Conservation (phyloP, 148 eudicot genomes). For the Tetragonia tetragonoides region DNA sequence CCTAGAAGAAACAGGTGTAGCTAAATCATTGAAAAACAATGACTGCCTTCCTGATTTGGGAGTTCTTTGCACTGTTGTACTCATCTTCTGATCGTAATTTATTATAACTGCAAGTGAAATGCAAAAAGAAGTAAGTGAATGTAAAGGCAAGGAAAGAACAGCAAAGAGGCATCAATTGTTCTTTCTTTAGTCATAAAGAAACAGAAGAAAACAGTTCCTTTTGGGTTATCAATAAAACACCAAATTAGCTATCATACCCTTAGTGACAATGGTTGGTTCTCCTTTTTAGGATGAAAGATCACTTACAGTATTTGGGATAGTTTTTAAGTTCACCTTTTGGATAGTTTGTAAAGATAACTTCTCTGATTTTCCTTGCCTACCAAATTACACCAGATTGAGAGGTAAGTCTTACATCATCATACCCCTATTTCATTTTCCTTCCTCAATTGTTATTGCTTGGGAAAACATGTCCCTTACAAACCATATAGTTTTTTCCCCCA, state of each 20-base stretch:
- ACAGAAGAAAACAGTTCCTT: neutral
- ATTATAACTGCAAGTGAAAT: constrained; percentile 3
- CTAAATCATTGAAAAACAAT: constrained; percentile 74
- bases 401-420: neutral
- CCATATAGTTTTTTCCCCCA: neutral
- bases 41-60: constrained; percentile 82
- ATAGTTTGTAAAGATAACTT: too few species aligned
- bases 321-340: neutral
- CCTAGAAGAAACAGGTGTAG: constrained; percentile 71
- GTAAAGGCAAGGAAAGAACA: neutral
- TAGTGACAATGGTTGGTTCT: neutral
- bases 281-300: too few species aligned
- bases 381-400: neutral
- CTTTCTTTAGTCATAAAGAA: neutral
- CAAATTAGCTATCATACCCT: neutral
- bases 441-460: neutral
- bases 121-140: neutral
- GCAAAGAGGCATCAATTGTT: neutral
- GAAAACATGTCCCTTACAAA: neutral
- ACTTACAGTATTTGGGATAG: neutral
- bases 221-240: neutral
- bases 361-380: neutral
- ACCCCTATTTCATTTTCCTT: neutral
- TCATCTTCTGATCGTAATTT: constrained; percentile 38
- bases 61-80: constrained; percentile 51